Percentiles rank a stretch among this genome's conserved stretches.
These are phyloP conservation scores for Brettanomyces bruxellensis DNA, from an alignment of 805 yeast species.

Conservation along the genomic window DNA sequence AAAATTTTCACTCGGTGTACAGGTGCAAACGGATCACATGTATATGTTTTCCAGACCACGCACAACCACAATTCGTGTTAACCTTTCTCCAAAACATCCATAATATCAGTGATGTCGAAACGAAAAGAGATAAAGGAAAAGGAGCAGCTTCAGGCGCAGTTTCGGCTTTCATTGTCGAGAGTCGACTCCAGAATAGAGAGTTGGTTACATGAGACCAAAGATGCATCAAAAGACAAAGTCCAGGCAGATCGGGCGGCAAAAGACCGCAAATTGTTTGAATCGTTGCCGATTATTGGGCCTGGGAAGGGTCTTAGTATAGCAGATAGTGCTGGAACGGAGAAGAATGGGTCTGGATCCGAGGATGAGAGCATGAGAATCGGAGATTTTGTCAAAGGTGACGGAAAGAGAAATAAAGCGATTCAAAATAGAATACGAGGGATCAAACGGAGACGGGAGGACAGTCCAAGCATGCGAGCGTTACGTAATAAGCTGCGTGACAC, in stretches of 20 bases:
- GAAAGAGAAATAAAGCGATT: slow-evolving; percentile 3
- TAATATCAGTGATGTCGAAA: slow-evolving; percentile 12
- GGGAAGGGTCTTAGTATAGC: slow-evolving; percentile 22
- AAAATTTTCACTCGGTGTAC: too few relatives aligned
- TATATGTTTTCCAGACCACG: too few relatives aligned
- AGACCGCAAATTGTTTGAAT: slow-evolving; percentile 2
- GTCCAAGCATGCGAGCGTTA: slow-evolving; percentile 17
- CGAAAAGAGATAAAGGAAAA: slow-evolving; percentile 37
- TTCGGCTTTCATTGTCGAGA: slow-evolving; percentile 33
- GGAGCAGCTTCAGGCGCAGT: slow-evolving; percentile 36
- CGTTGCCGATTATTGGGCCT: slow-evolving; percentile 19
- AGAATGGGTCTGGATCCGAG: slow-evolving; percentile 3
- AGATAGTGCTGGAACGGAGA: not conserved
- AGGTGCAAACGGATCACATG: too few relatives aligned
- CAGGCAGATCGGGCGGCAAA: not conserved
- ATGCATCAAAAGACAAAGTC: not conserved
- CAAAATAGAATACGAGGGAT: slow-evolving; percentile 2
- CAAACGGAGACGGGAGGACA: slow-evolving; percentile 6
- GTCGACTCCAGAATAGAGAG: slow-evolving; percentile 27
- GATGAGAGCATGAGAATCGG: slow-evolving; percentile 14
- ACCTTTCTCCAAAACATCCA: not conserved
- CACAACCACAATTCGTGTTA: not conserved
- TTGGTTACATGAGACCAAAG: slow-evolving; percentile 26
- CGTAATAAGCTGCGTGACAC: slow-evolving; percentile 20
- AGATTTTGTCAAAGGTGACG: slow-evolving; percentile 5